Evolutionary conservation across 2,329 filamentous ascomycete species (phyloP).

Genomic region (Hortaea werneckii): DNA sequence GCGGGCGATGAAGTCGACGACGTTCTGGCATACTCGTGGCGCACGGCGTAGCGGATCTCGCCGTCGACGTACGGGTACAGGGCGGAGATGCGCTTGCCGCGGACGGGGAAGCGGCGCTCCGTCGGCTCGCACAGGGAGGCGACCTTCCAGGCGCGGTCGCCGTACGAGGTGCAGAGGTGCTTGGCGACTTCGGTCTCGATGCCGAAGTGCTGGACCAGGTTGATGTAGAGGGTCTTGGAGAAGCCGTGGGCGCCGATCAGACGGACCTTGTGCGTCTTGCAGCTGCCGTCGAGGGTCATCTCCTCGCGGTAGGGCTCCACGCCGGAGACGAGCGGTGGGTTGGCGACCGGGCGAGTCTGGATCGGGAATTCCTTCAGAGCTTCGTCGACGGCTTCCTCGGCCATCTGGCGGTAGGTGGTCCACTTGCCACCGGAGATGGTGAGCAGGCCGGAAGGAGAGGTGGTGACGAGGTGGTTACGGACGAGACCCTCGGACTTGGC

Average conservation of each 20-base stretch:
- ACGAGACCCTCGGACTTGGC: slow-evolving; percentile 80
- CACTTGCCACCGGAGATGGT: slow-evolving; percentile 86
- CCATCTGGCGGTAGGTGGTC: slow-evolving; percentile 91
- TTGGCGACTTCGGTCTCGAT: slow-evolving; percentile 86
- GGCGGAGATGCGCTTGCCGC: slow-evolving; percentile 66
- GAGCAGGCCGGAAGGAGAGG: slow-evolving; percentile 68
- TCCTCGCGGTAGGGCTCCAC: slow-evolving; percentile 61
- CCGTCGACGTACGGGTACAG: slow-evolving; percentile 89
- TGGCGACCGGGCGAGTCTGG: slow-evolving; percentile 44
- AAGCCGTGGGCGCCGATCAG: slow-evolving; percentile 78
- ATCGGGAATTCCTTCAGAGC: slow-evolving; percentile 60
- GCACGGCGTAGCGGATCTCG: slow-evolving; percentile 78
- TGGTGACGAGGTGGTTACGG: slow-evolving; percentile 72
- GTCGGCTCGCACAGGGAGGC: slow-evolving; percentile 70
- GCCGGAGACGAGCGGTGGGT: slow-evolving; percentile 55
- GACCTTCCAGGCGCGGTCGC: slow-evolving; percentile 86
- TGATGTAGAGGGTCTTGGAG: slow-evolving; percentile 87
- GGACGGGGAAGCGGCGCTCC: slow-evolving; percentile 67
- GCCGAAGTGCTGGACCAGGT: slow-evolving; percentile 85
- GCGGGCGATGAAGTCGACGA: slow-evolving; percentile 76
- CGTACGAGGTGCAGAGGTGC: slow-evolving; percentile 78
- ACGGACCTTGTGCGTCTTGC: slow-evolving; percentile 74
- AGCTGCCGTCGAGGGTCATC: slow-evolving; percentile 59
- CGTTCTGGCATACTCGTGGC: slow-evolving; percentile 89
- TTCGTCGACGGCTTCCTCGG: slow-evolving; percentile 77